Evolutionary conservation across 225 moss, liverwort and hornwort genomes (phyloP).

Genomic region (Pseudisothecium myosuroides): DNA sequence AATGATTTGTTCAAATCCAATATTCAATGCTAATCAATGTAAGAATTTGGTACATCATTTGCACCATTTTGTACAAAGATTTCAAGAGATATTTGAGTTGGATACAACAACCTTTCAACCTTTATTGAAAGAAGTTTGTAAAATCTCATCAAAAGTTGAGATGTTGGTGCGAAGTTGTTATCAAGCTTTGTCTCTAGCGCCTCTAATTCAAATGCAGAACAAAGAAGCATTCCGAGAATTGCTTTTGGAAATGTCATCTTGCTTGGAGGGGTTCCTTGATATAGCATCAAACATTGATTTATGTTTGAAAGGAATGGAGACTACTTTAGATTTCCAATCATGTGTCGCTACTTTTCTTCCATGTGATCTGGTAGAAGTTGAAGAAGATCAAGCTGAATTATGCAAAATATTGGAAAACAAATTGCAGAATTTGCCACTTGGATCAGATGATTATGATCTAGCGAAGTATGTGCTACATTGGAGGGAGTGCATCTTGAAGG

Average conservation of each 20-base stretch:
- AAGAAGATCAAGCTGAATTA: background rate
- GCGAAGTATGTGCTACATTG: background rate
- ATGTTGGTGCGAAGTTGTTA: background rate
- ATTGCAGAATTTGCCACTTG: accelerated
- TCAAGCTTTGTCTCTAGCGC: background rate
- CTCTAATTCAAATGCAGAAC: background rate
- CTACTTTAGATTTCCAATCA: background rate
- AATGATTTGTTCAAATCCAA: accelerated
- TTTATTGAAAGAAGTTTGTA: background rate
- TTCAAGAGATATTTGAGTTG: background rate
- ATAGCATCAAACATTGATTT: background rate
- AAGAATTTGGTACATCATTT: background rate
- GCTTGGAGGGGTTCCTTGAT: background rate
- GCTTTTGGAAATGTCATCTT: background rate
- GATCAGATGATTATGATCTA: background rate
- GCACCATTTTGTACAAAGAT: background rate
- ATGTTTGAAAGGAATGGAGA: background rate
- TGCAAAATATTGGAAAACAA: background rate
- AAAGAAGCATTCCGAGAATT: background rate
- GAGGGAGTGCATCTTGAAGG: background rate
- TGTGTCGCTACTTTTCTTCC: background rate
- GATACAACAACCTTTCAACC: background rate
- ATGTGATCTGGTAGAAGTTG: background rate
- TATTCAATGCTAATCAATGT: background rate
- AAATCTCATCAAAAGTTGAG: background rate